Conservation (phyloP, 2,329 filamentous ascomycete genomes). For the Neopestalotiopsis clavispora region DNA sequence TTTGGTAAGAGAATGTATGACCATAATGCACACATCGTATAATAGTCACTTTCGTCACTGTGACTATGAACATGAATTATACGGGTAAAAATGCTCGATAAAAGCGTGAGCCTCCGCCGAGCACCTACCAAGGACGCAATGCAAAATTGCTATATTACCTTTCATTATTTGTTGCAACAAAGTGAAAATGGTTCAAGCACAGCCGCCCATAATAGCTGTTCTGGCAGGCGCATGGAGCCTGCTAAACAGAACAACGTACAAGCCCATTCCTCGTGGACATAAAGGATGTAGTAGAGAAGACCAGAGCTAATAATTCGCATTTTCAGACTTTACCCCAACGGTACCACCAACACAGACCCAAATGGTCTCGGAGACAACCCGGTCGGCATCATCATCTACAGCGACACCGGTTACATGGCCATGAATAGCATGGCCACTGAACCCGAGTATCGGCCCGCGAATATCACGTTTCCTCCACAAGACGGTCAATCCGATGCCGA, state of each 20-base stretch:
- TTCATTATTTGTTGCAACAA: too few species aligned
- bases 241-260: neutral
- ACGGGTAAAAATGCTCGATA: too few species aligned
- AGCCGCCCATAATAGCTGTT: neutral
- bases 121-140: neutral
- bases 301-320: neutral
- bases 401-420: constrained; percentile 30
- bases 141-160: neutral
- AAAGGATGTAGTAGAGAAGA: neutral
- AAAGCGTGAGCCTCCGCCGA: too few species aligned
- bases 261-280: neutral
- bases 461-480: constrained; percentile 27
- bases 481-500: constrained; percentile 31
- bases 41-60: too few species aligned
- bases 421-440: constrained; percentile 34
- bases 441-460: constrained; percentile 28
- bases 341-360: neutral
- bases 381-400: constrained; percentile 33
- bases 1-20: too few species aligned
- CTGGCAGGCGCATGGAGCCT: neutral
- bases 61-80: too few species aligned
- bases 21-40: too few species aligned
- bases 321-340: neutral
- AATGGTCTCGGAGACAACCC: neutral
- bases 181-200: neutral